Evolutionary conservation across 1,284 basidiomycete species (phyloP).

Genomic region (Malassezia obtusa): DNA sequence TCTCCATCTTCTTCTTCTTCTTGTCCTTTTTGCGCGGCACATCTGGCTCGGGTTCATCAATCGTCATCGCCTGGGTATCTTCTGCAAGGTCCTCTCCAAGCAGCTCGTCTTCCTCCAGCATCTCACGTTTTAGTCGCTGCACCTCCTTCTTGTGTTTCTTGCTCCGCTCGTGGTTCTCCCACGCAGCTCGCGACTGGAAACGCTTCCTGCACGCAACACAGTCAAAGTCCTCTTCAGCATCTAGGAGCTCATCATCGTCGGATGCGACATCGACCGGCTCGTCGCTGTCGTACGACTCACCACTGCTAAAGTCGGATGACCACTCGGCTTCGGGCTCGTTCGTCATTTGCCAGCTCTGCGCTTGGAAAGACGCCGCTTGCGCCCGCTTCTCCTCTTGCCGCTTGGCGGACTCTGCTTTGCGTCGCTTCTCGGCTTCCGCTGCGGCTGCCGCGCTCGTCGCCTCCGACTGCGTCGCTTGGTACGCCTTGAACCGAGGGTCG

Average conservation of each 20-base stretch:
- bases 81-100: constrained; percentile 5
- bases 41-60: background rate
- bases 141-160: constrained; percentile 72
- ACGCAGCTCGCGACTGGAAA: constrained; percentile 84
- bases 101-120: constrained; percentile 50
- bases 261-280: constrained; percentile 4
- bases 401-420: constrained; percentile 50
- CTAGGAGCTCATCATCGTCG: constrained; percentile 17
- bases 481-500: constrained; percentile 75
- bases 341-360: constrained; percentile 37
- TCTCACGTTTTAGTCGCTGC: constrained; percentile 58
- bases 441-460: constrained; percentile 55
- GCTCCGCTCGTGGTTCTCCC: constrained; percentile 91
- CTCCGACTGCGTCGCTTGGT: constrained; percentile 44
- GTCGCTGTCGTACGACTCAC: constrained; percentile 13
- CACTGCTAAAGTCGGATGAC: constrained; percentile 26
- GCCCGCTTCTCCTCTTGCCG: constrained; percentile 49
- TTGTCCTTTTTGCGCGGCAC: constrained; percentile 22
- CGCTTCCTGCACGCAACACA: constrained; percentile 90
- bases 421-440: constrained; percentile 36
- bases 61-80: constrained; percentile 17
- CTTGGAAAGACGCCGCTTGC: constrained; percentile 53
- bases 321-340: constrained; percentile 18
- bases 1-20: constrained; percentile 35
- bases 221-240: constrained; percentile 57